Percentiles rank a stretch among this genome's conserved stretches.
Evolutionary conservation across 257 asterid genomes (phyloP).

Genomic region (Ocimum tenuiflorum): DNA sequence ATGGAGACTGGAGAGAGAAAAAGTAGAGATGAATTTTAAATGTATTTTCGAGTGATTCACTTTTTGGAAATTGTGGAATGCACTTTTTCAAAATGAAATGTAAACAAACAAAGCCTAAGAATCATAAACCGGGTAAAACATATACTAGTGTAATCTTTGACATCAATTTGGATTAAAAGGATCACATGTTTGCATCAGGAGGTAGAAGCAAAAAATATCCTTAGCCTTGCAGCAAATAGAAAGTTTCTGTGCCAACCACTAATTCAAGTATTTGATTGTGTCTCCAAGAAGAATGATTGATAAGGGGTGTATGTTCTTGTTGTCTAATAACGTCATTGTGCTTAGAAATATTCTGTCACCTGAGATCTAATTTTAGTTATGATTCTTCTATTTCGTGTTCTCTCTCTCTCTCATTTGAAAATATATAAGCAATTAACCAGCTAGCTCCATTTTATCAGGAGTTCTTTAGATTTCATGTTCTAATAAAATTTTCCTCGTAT

Average conservation of each 20-base stretch:
- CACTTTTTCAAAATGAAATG: no score
- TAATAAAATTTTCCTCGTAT: not conserved
- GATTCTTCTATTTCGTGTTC: not conserved
- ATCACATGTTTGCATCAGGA: not conserved
- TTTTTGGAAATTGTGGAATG: no score
- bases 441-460: not conserved
- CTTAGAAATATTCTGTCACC: not conserved
- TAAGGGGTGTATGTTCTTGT: no score
- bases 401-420: not conserved
- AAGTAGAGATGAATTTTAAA: no score
- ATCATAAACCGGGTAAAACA: not conserved
- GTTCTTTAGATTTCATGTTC: no score
- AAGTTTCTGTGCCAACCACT: not conserved
- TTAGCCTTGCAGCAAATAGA: not conserved
- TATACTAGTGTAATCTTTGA: slow-evolving; percentile 3
- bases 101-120: no score
- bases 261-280: slow-evolving; percentile 7
- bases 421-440: not conserved
- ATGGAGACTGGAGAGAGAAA: no score
- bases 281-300: no score
- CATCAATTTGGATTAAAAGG: not conserved
- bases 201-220: not conserved
- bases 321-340: no score
- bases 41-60: no score
- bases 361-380: not conserved